phyloP scores from a whole-genome alignment of 208 protist genomes.

The Trypanosoma scelopori region DNA sequence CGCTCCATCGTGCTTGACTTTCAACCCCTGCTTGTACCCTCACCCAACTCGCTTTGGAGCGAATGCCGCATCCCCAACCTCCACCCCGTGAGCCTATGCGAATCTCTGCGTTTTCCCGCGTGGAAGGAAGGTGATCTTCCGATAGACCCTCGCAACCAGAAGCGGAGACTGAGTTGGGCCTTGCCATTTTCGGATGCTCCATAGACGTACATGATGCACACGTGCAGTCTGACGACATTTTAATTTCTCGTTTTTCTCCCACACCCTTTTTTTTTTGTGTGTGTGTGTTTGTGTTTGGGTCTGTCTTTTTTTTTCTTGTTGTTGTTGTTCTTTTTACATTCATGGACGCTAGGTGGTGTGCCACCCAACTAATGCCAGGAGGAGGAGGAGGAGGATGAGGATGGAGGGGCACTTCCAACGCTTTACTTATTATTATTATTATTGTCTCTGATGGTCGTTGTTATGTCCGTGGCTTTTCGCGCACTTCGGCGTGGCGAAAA shows the following conservation, averaged over 20 bases:
- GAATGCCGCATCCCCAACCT: slow-evolving; percentile 61
- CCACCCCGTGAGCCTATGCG: slow-evolving; percentile 50
- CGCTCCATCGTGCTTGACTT: slow-evolving; percentile 46
- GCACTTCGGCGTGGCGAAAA: background rate
- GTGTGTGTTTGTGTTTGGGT: no score
- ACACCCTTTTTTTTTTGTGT: no score
- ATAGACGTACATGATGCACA: background rate
- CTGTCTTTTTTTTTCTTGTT: no score
- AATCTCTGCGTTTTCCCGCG: slow-evolving; percentile 46
- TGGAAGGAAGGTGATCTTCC: slow-evolving; percentile 75
- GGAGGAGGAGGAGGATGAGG: no score
- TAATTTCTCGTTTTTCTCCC: no score
- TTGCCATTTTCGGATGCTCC: background rate
- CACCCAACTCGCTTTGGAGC: slow-evolving; percentile 73
- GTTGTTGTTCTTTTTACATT: no score
- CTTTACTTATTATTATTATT: background rate
- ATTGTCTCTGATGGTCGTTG: background rate
- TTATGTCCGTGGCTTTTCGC: background rate
- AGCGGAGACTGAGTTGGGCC: background rate
- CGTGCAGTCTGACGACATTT: no score
- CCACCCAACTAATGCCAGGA: no score
- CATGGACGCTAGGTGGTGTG: no score
- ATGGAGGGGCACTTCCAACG: no score
- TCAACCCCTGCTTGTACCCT: slow-evolving; percentile 65
- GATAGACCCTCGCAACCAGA: slow-evolving; percentile 19